Base-by-base conservation (phyloP, 331 rosid genomes). In the Cydonia oblonga region DNA sequence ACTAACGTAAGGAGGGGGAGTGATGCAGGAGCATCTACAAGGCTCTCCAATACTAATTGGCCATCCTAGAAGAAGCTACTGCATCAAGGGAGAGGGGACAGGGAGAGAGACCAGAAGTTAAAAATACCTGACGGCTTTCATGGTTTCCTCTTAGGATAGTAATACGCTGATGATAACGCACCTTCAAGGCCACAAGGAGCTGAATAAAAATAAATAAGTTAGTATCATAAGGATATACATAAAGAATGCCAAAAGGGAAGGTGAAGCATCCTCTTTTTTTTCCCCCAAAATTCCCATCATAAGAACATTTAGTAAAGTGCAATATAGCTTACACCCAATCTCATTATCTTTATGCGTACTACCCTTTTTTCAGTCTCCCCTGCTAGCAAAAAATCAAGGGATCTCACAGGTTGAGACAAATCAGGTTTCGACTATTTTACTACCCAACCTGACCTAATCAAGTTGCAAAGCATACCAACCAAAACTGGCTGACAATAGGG, bases 121-220 rank as follows among this genome's bases (percentile, higher is more conserved):
- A 75, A 68, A 70, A 72, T 77, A 93, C 98, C 96, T 95, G 96
- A 29, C 97, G 97, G 78, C 98, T 95, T 86, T 95, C 98, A 75
- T 95, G 98, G 83, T 95, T 95, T 82, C 97, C 98, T 80, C 96
- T 86, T 52, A 95, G 83, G 82, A 95, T 95, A 77, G 98, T 95
- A 67, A 95, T 91, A 19, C 98, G 90, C 60, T 89, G 97, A 54
- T 90, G 78, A 75, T 88, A 91, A 15, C 96, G 93, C 82, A 95
- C 97, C 84, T 91, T 95, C 80, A 91, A 87, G 78, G 97, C 90
- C 76, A 95, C 97, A 79, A 95, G 78, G 66, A 95, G 96, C 97
- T 95, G 96, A 70, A 84, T 18, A 58, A 75, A 62, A 51, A 40
- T 66, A 20, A 33, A 56, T 0, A 10, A 22, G 38, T 56, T 60